These are phyloP conservation scores for Nitzschia sp. DNA, from an alignment of 108 stramenopile species.

Conservation along the genomic window DNA sequence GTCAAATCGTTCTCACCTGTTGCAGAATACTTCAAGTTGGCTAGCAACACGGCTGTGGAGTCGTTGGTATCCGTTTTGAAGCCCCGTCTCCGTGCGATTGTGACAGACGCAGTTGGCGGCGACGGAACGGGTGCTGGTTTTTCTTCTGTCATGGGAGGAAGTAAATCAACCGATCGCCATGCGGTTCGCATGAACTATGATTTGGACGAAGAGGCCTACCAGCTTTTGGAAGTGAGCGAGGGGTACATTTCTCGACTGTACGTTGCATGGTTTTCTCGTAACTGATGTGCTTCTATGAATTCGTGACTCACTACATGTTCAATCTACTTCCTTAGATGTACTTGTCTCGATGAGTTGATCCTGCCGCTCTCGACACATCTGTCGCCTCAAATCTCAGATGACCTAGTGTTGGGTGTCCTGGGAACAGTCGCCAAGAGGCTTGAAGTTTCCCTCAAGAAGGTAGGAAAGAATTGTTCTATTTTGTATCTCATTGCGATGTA, in stretches of 20 bases:
- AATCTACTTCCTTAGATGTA: constrained; percentile 34
- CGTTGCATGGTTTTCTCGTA: not conserved
- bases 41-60: constrained; percentile 61
- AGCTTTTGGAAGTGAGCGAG: constrained; percentile 78
- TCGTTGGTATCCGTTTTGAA: constrained; percentile 61
- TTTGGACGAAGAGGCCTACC: constrained; percentile 74
- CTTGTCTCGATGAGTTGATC: constrained; percentile 66
- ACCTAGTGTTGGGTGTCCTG: constrained; percentile 60
- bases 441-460: constrained; percentile 73
- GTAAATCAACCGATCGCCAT: constrained; percentile 33
- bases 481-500: too few relatives aligned
- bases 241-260: constrained; percentile 64
- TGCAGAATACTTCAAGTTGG: constrained; percentile 52
- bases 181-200: constrained; percentile 73
- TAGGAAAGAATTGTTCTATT: too few relatives aligned
- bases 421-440: constrained; percentile 72
- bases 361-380: constrained; percentile 65
- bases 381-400: constrained; percentile 68
- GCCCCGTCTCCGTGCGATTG: constrained; percentile 74
- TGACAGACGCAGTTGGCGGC: constrained; percentile 76
- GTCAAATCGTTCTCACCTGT: constrained; percentile 64
- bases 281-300: not conserved
- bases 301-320: not conserved
- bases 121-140: constrained; percentile 52
- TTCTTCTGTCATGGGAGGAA: constrained; percentile 51